Conservation (phyloP, 1,139 yeast species). For the Citeromyces siamensis region DNA sequence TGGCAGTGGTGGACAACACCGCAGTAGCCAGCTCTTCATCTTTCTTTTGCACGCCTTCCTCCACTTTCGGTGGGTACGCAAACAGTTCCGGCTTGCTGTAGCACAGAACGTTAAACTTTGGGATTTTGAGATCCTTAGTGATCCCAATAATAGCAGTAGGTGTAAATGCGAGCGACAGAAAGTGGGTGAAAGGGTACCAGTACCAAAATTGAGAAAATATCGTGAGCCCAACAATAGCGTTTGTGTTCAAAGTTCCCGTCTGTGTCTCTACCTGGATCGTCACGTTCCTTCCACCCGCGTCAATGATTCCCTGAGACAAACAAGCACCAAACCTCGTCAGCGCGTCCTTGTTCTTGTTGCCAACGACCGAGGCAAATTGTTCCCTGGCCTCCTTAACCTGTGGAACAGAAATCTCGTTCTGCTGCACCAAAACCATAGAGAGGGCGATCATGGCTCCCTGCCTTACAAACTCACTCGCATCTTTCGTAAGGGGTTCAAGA, state of each 20-base stretch:
- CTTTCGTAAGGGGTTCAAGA: constrained; percentile 84
- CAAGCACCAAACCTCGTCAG: constrained; percentile 98
- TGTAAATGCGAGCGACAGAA: constrained; percentile 80
- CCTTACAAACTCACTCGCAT: constrained; percentile 93
- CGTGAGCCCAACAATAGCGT: constrained; percentile 86
- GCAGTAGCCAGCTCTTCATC: constrained; percentile 91
- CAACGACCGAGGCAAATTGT: constrained; percentile 60
- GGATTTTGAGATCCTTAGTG: constrained; percentile 75
- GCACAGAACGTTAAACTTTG: constrained; percentile 72
- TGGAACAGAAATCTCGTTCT: constrained; percentile 75
- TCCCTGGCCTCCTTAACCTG: constrained; percentile 71
- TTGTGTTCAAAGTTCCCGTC: constrained; percentile 81
- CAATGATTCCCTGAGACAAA: constrained; percentile 92
- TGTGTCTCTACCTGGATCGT: constrained; percentile 88
- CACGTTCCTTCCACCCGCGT: constrained; percentile 98
- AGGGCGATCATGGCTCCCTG: constrained; percentile 95
- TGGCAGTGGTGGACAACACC: constrained; percentile 83
- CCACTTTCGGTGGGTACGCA: constrained; percentile 84
- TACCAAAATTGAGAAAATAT: constrained; percentile 94
- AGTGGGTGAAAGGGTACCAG: constrained; percentile 97
- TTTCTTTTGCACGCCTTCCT: constrained; percentile 68
- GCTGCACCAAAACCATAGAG: constrained; percentile 89
- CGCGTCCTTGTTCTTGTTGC: constrained; percentile 91
- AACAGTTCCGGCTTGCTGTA: constrained; percentile 71
- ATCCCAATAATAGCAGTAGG: constrained; percentile 91